Evolutionary conservation across 306 rosid species (phyloP), one percentile per base, ranked within the genome.

Genomic region (Pterocarpus santalinus): DNA sequence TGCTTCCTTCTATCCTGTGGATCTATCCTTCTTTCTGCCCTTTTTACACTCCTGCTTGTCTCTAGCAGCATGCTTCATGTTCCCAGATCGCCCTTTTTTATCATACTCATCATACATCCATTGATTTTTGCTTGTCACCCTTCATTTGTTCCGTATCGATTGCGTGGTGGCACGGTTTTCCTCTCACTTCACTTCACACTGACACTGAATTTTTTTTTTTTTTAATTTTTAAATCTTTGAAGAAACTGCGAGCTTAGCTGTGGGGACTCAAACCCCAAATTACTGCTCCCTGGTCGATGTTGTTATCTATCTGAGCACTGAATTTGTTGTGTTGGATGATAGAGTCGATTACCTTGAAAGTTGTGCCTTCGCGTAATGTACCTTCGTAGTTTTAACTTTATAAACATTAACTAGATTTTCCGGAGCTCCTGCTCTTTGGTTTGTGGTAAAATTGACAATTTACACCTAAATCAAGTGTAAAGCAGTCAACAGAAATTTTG

Each of bases 1-100:
- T 79, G 71, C 72, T 64, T 28, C 17, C 75, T 79, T 77, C 32
- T 75, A 51, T 76, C 17, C 70, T 77, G 62, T 84, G 85, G 93
- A 89, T 89, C 93, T 84, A 41, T 76, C 17, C 70, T 77, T 77
- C 22, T 61, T 30, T 32, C 7, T 65, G 57, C 63, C 15, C 57
- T 13, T 12, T 61, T 83, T 62, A 60, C 82, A 55, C 62, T 2
- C 38, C 2, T 65, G 44, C 32, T 9, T 73, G 78, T 64, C n/a
- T n/a, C 69, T 57, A 35, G 61, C 65, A 22, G 46, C 7, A 17
- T 82, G 43, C 30, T 82, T 72, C 82, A 72, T 73, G 65, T 69
- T 36, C 69, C 14, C 64, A 77, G 97, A 93, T 93, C 96, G 82
- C 64, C 58, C 32, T 16, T 53, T 74, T 43, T 56, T 39, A 22